phyloP scores from a whole-genome alignment of 345 rosid genomes.

The Crucihimalaya himalaica region DNA sequence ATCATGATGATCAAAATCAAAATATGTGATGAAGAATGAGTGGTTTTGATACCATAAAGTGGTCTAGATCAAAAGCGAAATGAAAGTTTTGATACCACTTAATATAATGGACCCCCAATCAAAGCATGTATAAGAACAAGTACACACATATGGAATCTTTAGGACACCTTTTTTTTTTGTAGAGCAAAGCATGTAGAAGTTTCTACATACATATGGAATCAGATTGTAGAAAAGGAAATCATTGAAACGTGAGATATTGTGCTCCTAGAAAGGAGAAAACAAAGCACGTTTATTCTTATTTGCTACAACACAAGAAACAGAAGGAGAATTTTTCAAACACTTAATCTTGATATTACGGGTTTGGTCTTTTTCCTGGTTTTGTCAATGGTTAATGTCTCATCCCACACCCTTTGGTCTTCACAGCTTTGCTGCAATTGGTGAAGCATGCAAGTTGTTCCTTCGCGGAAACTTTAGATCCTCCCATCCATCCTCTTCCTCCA shows the following conservation, averaged over 20 bases:
- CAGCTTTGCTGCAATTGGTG: conserved; percentile 51
- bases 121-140: too few species aligned
- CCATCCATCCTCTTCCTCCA: conserved; percentile 50
- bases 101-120: too few species aligned
- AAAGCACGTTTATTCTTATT: neutral
- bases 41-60: too few species aligned
- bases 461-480: conserved; percentile 61
- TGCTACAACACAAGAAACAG: neutral
- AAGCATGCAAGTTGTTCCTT: conserved; percentile 49
- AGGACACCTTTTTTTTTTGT: too few species aligned
- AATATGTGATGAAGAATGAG: too few species aligned
- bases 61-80: too few species aligned
- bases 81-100: too few species aligned
- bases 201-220: neutral
- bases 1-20: too few species aligned
- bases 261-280: neutral
- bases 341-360: neutral
- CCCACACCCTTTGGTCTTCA: conserved; percentile 28
- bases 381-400: neutral
- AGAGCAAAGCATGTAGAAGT: too few species aligned
- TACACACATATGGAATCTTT: too few species aligned
- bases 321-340: neutral
- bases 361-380: neutral
- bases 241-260: neutral
- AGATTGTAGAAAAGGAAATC: too few species aligned